These are phyloP conservation scores for Cephaloascus fragrans DNA, from an alignment of 805 yeast species.

Conservation along the genomic window DNA sequence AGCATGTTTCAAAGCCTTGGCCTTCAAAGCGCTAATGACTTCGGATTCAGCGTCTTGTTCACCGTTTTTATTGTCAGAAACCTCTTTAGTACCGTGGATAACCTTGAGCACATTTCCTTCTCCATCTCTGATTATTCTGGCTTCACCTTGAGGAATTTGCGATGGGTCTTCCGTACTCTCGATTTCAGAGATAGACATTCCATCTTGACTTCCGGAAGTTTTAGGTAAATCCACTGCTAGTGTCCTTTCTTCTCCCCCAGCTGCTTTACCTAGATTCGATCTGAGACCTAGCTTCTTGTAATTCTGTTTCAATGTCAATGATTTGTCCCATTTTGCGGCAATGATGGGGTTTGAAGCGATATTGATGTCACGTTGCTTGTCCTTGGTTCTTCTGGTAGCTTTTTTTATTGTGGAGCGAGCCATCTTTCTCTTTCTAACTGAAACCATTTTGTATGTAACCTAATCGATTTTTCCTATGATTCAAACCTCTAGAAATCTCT, in stretches of 20 bases:
- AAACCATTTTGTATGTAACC: conserved; percentile 31
- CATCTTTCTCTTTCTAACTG: conserved; percentile 83
- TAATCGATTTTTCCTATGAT: too few species aligned
- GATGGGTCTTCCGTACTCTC: conserved; percentile 40
- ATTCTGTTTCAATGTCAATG: conserved; percentile 74
- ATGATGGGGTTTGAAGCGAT: conserved; percentile 71
- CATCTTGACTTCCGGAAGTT: conserved; percentile 16
- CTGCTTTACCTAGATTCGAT: conserved; percentile 50
- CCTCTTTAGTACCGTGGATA: conserved; percentile 59
- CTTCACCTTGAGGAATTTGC: conserved; percentile 70
- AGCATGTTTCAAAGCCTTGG: conserved; percentile 28
- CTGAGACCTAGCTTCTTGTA: conserved; percentile 74
- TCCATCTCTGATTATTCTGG: conserved; percentile 62
- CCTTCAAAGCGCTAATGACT: conserved; percentile 65
- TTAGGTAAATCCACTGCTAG: conserved; percentile 27
- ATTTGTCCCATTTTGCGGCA: conserved; percentile 84
- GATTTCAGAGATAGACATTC: conserved; percentile 27
- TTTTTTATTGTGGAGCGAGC: conserved; percentile 62
- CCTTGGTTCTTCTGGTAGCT: conserved; percentile 61
- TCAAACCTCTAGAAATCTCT: too few species aligned
- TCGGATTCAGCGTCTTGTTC: conserved; percentile 30
- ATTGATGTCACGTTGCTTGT: conserved; percentile 56
- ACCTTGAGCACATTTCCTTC: conserved; percentile 58
- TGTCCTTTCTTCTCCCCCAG: conserved; percentile 76
- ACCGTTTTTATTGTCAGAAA: conserved; percentile 11